Evolutionary conservation across 768 basidiomycete genomes (phyloP).

Genomic region (Russula virescens): DNA sequence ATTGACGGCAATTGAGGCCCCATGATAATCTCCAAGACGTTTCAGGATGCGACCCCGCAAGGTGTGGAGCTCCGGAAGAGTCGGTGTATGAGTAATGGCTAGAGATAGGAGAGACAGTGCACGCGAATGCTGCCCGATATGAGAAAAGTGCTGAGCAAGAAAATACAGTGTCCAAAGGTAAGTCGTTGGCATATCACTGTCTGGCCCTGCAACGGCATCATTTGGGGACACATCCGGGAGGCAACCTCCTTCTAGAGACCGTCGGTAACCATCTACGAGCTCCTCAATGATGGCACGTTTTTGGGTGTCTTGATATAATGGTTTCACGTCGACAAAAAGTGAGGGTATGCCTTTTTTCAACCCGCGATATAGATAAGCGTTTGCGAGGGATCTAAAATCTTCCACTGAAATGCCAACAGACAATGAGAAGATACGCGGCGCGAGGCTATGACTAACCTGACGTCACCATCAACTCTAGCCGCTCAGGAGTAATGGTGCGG

Average conservation of each 20-base stretch:
- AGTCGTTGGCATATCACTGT: slow-evolving; percentile 61
- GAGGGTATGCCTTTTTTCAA: slow-evolving; percentile 88
- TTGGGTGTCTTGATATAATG: slow-evolving; percentile 58
- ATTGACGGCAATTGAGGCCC: slow-evolving; percentile 71
- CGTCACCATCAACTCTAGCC: slow-evolving; percentile 67
- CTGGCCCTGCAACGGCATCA: slow-evolving; percentile 10
- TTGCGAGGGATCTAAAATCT: slow-evolving; percentile 58
- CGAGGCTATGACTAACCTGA: slow-evolving; percentile 33
- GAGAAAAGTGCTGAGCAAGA: slow-evolving; percentile 84
- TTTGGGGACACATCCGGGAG: slow-evolving; percentile 6
- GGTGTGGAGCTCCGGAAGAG: slow-evolving; percentile 84
- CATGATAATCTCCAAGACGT: slow-evolving; percentile 71
- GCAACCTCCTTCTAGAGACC: slow-evolving; percentile 31
- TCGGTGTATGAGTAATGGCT: slow-evolving; percentile 84
- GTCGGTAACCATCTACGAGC: slow-evolving; percentile 51
- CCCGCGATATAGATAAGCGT: slow-evolving; percentile 61
- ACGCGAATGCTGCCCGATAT: slow-evolving; percentile 41
- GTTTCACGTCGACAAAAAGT: slow-evolving; percentile 87
- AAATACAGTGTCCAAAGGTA: slow-evolving; percentile 96
- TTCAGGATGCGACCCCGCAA: slow-evolving; percentile 81
- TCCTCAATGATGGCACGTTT: slow-evolving; percentile 69
- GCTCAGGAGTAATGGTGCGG: slow-evolving; percentile 60
- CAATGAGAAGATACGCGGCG: not conserved
- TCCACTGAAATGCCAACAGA: slow-evolving; percentile 41
- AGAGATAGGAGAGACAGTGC: slow-evolving; percentile 58